Percentiles rank a stretch among this genome's conserved stretches.
Evolutionary conservation across 805 yeast genomes (phyloP).

Genomic region (Schwanniomyces polymorphus): DNA sequence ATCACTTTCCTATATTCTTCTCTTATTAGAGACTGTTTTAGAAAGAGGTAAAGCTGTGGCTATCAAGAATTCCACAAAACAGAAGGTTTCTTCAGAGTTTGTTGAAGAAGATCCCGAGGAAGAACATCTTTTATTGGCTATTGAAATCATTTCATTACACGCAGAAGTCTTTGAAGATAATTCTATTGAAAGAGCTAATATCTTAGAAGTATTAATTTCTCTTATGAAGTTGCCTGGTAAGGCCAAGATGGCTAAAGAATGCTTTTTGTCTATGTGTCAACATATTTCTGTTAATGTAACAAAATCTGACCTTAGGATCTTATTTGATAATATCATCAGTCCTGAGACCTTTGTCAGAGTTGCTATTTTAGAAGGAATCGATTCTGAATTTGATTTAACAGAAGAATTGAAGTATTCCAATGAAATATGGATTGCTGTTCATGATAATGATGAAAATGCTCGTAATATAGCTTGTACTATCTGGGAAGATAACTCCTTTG

Average conservation of each 20-base stretch:
- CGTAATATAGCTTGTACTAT: slow-evolving; percentile 72
- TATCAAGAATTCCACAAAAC: slow-evolving; percentile 51
- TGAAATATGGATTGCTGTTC: slow-evolving; percentile 77
- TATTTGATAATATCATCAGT: slow-evolving; percentile 57
- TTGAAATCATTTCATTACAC: slow-evolving; percentile 72
- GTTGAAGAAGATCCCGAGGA: slow-evolving; percentile 85
- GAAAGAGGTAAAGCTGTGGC: slow-evolving; percentile 63
- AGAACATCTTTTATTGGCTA: slow-evolving; percentile 74
- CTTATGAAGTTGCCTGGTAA: slow-evolving; percentile 74
- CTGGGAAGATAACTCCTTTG: slow-evolving; percentile 76
- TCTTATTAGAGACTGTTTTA: slow-evolving; percentile 68
- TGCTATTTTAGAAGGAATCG: slow-evolving; percentile 79
- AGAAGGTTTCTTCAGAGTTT: slow-evolving; percentile 60
- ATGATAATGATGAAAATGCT: slow-evolving; percentile 66
- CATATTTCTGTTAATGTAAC: slow-evolving; percentile 66
- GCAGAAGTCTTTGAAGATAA: slow-evolving; percentile 66
- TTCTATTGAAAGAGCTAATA: slow-evolving; percentile 65
- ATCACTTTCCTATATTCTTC: slow-evolving; percentile 72
- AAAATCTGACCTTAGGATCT: slow-evolving; percentile 53
- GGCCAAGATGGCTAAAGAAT: slow-evolving; percentile 80
- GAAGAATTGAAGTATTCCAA: slow-evolving; percentile 47
- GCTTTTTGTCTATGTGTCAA: slow-evolving; percentile 75
- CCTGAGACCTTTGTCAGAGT: slow-evolving; percentile 72
- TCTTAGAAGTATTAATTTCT: slow-evolving; percentile 61
- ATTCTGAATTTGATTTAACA: slow-evolving; percentile 73